These are phyloP conservation scores for Carallia brachiata DNA, from an alignment of 345 rosid genomes.

Conservation along the genomic window DNA sequence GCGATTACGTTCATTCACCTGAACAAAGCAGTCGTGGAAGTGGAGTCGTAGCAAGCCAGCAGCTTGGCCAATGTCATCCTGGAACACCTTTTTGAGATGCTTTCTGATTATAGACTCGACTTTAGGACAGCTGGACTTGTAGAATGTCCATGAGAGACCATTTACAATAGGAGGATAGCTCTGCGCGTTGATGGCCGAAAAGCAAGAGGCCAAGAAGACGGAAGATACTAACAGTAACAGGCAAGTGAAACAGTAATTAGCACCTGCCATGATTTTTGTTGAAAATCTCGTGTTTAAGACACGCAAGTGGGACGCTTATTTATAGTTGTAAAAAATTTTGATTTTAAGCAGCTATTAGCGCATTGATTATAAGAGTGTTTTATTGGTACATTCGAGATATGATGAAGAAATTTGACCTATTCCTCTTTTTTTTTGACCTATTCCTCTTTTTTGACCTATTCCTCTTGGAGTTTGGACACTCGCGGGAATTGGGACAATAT, in stretches of 20 bases:
- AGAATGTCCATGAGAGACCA: constrained; percentile 74
- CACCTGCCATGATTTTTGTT: constrained; percentile 3
- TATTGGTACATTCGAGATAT: too few species aligned
- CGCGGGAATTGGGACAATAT: too few species aligned
- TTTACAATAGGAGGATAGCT: constrained; percentile 31
- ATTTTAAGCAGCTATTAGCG: too few species aligned
- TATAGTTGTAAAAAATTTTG: too few species aligned
- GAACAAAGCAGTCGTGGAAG: constrained; percentile 95
- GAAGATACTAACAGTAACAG: constrained; percentile 8
- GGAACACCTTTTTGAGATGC: constrained; percentile 59
- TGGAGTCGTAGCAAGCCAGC: constrained; percentile 90
- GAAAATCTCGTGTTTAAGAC: too few species aligned
- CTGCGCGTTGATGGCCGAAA: constrained; percentile 17
- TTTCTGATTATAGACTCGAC: constrained; percentile 51
- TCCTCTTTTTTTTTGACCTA: too few species aligned
- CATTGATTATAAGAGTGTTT: too few species aligned
- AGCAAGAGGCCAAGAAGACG: constrained; percentile 12
- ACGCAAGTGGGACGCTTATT: too few species aligned
- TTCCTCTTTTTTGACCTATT: too few species aligned
- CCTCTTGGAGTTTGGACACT: too few species aligned
- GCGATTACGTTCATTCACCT: constrained; percentile 33
- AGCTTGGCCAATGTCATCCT: constrained; percentile 72
- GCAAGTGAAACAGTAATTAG: constrained; percentile 13
- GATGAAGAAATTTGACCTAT: too few species aligned
- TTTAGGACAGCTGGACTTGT: constrained; percentile 60